Base-by-base conservation (phyloP, 1,284 basidiomycete genomes). In the Omphalotus olearius region DNA sequence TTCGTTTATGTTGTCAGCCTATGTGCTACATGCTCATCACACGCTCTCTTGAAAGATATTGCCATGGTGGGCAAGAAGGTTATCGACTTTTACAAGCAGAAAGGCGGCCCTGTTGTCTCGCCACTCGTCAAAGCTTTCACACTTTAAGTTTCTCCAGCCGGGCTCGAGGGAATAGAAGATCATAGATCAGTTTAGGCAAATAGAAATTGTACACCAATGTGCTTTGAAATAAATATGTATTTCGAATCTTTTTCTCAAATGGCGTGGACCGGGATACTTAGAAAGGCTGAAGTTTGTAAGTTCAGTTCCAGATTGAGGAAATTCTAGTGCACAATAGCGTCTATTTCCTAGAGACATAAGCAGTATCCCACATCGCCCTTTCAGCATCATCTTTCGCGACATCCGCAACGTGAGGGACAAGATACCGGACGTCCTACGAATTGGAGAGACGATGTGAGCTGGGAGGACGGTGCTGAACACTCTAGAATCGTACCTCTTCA, bases 391-490 rank as follows among this genome's bases (percentile, higher is more conserved):
- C 94, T 59, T 77, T 77, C 61, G 75, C 74, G 55, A 97, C 86
- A 50, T 89, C 82, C 60, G 79, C 62, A 47, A 99, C 82, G 66
- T 89, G 81, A 23, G 92, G 90, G 56, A 79, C 81, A 61, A 99
- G 83, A 79, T 98, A 99, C 57, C 93, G 90, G 57, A 81, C 70
- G 69, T 99, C 96, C 96, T 98, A 67, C 23, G 23, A 10, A 20
- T 7, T n/a, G 6, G 9, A n/a, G 16, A 14, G n/a, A n/a, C n/a
- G 28, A 37, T 36, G 14, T 26, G 25, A 46, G 54, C 18, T 51
- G 23, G 16, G 39, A 28, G 25, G 52, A 25, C 53, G 16, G 47
- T 47, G 16, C 41, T 23, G n/a, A 17, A 41, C 52, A 23, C 23
- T 2, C 13, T 47, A 18, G 14, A 46, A 20, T 41, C 79, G 59